Evolutionary conservation across 805 yeast species (phyloP).

Genomic region (Hanseniaspora lindneri): DNA sequence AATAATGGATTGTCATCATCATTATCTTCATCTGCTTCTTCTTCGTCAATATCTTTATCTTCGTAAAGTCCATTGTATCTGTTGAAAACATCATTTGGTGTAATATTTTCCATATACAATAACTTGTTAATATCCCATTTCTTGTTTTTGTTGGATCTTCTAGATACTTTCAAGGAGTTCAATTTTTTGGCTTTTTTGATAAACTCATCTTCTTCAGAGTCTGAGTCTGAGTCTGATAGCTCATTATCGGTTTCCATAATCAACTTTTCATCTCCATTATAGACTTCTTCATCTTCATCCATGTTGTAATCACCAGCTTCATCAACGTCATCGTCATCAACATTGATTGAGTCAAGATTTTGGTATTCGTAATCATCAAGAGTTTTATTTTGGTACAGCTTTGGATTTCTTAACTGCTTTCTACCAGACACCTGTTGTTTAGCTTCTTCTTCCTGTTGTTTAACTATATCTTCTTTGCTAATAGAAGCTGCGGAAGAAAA

Average conservation of each 20-base stretch:
- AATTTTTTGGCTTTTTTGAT: conserved; percentile 47
- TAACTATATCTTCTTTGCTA: conserved; percentile 32
- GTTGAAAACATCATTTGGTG: conserved; percentile 57
- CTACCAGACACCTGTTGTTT: conserved; percentile 46
- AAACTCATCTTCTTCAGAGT: conserved; percentile 30
- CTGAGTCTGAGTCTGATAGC: conserved; percentile 33
- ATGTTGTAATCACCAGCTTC: conserved; percentile 34
- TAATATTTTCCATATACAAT: conserved; percentile 64
- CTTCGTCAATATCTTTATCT: conserved; percentile 35
- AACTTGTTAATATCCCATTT: conserved; percentile 73
- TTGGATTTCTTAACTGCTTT: conserved; percentile 48
- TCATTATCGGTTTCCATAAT: conserved; percentile 44
- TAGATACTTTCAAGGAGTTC: conserved; percentile 32
- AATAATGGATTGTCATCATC: conserved; percentile 28
- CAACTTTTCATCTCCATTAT: conserved; percentile 27
- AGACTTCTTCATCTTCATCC: conserved; percentile 33
- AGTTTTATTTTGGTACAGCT: conserved; percentile 43
- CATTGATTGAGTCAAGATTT: conserved; percentile 37
- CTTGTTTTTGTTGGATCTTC: conserved; percentile 31
- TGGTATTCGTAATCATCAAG: conserved; percentile 37
- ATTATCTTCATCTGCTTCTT: conserved; percentile 30
- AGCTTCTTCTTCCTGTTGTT: conserved; percentile 27
- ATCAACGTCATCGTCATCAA: conserved; percentile 32
- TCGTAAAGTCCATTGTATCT: conserved; percentile 55
- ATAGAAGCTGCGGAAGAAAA: conserved; percentile 53